Base-by-base conservation (phyloP, 148 eudicot species). In the Spergularia marina region DNA sequence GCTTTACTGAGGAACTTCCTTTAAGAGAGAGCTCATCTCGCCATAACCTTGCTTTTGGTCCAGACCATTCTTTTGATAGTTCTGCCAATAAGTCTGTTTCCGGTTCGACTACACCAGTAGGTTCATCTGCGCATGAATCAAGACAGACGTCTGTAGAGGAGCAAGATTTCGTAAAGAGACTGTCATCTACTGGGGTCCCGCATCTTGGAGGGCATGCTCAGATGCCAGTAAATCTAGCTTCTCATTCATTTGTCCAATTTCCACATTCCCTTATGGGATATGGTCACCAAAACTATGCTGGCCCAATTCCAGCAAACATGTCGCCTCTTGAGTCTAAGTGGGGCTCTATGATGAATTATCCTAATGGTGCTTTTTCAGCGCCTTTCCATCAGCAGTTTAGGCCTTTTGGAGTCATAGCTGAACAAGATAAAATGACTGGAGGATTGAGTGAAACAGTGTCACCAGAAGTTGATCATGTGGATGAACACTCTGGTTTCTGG, bases 141-240 rank as follows among this genome's bases (percentile, higher is more conserved):
- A 52, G 61, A 73, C 78, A 72, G 52, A 77, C 77, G 77, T 73
- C 78, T 53, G 76, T 68, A 67, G 79, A 84, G 70, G 86, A 78
- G 53, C 85, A 84, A 82, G 82, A 83, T 62, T 63, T 74, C 39
- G 71, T 71, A 60, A 82, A 81, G 63, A 72, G 75, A 82, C 62
- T 81, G 78, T 78, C 81, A 34, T 71, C 79, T 70, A 74, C 80
- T 53, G 69, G 69, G 61, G n/a, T 77, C 69, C 82, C 79, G 62
- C 78, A 63, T 44, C 53, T 73, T 52, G 65, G 58, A 77, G 84
- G 83, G 52, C 83, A 65, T 78, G 51, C 79, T 77, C 86, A 73
- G 58, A 74, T 79, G 82, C 89, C 87, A 18, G 65, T 82, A 56
- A 82, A 80, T 80, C 76, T 80, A 39, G 78, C 83, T 68, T 79